Base-by-base conservation (phyloP, 441 rosid species). In the Theobroma grandiflorum region DNA sequence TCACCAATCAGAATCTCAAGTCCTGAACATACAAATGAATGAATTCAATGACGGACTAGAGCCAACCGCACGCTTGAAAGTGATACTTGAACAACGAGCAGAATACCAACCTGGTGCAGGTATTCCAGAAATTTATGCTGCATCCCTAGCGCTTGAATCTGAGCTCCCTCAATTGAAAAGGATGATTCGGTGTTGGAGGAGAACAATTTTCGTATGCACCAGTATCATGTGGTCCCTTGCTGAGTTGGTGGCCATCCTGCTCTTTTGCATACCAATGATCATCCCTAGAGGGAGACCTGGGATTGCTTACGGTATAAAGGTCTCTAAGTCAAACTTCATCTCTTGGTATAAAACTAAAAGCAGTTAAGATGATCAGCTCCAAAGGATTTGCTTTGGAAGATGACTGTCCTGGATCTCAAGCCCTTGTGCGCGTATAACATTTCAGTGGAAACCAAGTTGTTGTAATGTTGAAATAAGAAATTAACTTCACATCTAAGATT, bases 101-200 rank as follows among this genome's bases (percentile, higher is more conserved):
- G 83, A 84, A 15, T 55, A 31, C 75, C 64, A 38, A 69, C 71
- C 80, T 2, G 86, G 85, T 4, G 86, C 79, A 1, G 88, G 85
- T 2, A 81, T 84, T 33, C 89, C 86, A 38, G 86, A 89, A 70
- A 79, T 87, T 10, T 84, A 89, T 49, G 40, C 79, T 49, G 85
- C 90, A 16, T 76, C 82, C 15, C 31, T 87, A 1, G 67, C 58
- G 16, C 81, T 87, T 6, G 76, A 83, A 45, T 87, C 87, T 31
- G 57, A 84, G 31, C 83, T 84, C 3, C 88, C 90, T 11, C 79
- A 0, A 2, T 15, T 83, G 43, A 84, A 72, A 61, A 76, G 57
- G 77, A 47, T 79, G 11, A 59, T 84, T 33, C 84, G 84, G 86
- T 62, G 43, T 4, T 87, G 92, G 90, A 80, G 80, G 76, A 83